These are phyloP conservation scores for Pichia phayaonensis DNA, from an alignment of 805 yeast genomes.

Conservation along the genomic window DNA sequence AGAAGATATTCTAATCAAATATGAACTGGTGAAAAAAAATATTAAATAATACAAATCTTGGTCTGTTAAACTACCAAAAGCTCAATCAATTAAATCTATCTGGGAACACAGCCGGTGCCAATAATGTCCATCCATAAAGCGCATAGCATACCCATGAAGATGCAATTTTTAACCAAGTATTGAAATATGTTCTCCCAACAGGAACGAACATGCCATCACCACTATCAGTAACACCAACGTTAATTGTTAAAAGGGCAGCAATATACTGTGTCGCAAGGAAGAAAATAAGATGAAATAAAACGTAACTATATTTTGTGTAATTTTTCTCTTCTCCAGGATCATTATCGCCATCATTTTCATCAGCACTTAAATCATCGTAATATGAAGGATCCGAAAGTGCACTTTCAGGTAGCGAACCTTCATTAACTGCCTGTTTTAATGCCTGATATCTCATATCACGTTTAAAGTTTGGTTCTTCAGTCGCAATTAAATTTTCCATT, in stretches of 20 bases:
- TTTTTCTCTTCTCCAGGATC: constrained; percentile 52
- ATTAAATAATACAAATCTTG: neutral
- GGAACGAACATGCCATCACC: constrained; percentile 89
- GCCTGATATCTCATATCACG: constrained; percentile 81
- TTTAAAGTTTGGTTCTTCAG: constrained; percentile 44
- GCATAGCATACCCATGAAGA: constrained; percentile 89
- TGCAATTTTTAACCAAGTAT: constrained; percentile 88
- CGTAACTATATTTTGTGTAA: constrained; percentile 73
- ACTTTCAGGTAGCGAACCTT: constrained; percentile 89
- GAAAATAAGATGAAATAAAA: constrained; percentile 84
- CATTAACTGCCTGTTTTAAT: constrained; percentile 88
- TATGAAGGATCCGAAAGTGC: constrained; percentile 72
- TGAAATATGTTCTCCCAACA: constrained; percentile 93
- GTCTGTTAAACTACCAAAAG: neutral
- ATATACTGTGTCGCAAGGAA: constrained; percentile 95
- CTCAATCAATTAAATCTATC: constrained; percentile 52
- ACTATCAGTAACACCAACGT: constrained; percentile 67
- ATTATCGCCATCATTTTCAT: constrained; percentile 24
- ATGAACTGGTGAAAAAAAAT: neutral
- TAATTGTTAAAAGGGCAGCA: constrained; percentile 86
- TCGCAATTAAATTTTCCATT: constrained; percentile 20
- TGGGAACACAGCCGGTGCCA: constrained; percentile 88
- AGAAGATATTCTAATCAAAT: no score
- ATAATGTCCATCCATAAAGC: constrained; percentile 81
- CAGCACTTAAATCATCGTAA: constrained; percentile 32